Evolutionary conservation across 108 stramenopile genomes (phyloP).

Genomic region (Ochromonas danica): DNA sequence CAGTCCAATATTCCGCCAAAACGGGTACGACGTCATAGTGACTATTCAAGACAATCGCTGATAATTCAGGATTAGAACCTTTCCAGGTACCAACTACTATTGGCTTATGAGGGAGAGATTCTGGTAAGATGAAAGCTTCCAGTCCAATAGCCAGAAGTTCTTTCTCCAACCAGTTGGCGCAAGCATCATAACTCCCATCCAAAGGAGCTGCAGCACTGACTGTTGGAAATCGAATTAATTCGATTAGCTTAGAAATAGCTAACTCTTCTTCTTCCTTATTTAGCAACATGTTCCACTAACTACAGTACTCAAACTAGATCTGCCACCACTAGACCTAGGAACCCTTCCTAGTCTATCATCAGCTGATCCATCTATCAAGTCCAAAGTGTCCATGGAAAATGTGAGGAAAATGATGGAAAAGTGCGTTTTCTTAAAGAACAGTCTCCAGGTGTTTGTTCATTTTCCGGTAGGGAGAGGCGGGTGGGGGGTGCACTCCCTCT

Average conservation of each 20-base stretch:
- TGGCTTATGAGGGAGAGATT: slow-evolving; percentile 55
- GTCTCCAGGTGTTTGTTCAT: too few species aligned
- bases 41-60: slow-evolving; percentile 78
- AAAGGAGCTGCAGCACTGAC: not conserved
- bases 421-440: too few species aligned
- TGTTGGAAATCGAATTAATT: not conserved
- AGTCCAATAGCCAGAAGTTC: slow-evolving; percentile 2
- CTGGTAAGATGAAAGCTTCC: slow-evolving; percentile 17
- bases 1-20: slow-evolving; percentile 56
- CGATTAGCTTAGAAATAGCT: not conserved
- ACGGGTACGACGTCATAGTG: slow-evolving; percentile 97
- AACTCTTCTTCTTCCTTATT: not conserved
- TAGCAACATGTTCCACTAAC: too few species aligned
- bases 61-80: slow-evolving; percentile 70
- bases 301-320: too few species aligned
- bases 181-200: not conserved
- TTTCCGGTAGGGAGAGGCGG: too few species aligned
- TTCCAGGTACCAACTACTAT: slow-evolving; percentile 79
- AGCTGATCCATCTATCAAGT: too few species aligned
- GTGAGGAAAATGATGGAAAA: too few species aligned
- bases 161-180: not conserved
- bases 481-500: too few species aligned
- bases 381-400: too few species aligned
- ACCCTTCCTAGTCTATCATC: too few species aligned
- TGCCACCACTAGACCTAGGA: too few species aligned